A percentile compares a stretch with the other conserved stretches of the same genome.
phyloP scores from a whole-genome alignment of 495 filamentous ascomycete species.

The Copromyces sp. region DNA sequence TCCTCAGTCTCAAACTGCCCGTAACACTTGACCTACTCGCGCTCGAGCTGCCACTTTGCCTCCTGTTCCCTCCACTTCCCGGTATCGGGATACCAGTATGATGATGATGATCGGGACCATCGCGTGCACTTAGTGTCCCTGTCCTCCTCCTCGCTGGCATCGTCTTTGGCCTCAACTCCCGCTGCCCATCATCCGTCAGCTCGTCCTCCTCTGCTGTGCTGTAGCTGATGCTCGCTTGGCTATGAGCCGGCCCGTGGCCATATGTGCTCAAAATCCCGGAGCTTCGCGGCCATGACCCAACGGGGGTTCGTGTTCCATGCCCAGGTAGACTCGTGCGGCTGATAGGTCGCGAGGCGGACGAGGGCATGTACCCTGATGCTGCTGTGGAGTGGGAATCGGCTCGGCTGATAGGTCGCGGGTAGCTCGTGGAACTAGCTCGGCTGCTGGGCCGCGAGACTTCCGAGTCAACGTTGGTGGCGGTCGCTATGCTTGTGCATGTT shows the following conservation, averaged over 20 bases:
- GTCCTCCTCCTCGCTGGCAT: slow-evolving; percentile 39
- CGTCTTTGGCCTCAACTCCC: slow-evolving; percentile 32
- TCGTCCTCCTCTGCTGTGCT: slow-evolving; percentile 34
- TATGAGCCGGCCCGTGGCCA: slow-evolving; percentile 36
- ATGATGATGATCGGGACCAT: slow-evolving; percentile 3
- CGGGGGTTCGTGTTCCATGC: slow-evolving; percentile 53
- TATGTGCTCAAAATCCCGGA: slow-evolving; percentile 11
- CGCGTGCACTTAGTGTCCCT: slow-evolving; percentile 36
- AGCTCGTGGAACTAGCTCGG: slow-evolving; percentile 46
- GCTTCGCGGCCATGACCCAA: slow-evolving; percentile 49
- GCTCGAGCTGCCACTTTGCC: slow-evolving; percentile 42
- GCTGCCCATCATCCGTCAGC: slow-evolving; percentile 29
- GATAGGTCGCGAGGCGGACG: slow-evolving; percentile 47
- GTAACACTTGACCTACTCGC: slow-evolving; percentile 20
- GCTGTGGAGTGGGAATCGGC: slow-evolving; percentile 26
- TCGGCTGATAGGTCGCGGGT: slow-evolving; percentile 39
- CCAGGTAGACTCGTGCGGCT: slow-evolving; percentile 48
- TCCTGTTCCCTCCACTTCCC: slow-evolving; percentile 15
- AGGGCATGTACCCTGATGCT: slow-evolving; percentile 32
- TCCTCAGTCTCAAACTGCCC: slow-evolving; percentile 34
- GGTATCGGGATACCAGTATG: slow-evolving; percentile 29
- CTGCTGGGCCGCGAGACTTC: slow-evolving; percentile 49
- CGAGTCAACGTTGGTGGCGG: slow-evolving; percentile 19
- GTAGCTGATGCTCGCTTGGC: slow-evolving; percentile 30
- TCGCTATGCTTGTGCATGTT: not conserved